Conservation (phyloP, 2,329 filamentous ascomycete genomes). For the Phyllosticta citribraziliensis region DNA sequence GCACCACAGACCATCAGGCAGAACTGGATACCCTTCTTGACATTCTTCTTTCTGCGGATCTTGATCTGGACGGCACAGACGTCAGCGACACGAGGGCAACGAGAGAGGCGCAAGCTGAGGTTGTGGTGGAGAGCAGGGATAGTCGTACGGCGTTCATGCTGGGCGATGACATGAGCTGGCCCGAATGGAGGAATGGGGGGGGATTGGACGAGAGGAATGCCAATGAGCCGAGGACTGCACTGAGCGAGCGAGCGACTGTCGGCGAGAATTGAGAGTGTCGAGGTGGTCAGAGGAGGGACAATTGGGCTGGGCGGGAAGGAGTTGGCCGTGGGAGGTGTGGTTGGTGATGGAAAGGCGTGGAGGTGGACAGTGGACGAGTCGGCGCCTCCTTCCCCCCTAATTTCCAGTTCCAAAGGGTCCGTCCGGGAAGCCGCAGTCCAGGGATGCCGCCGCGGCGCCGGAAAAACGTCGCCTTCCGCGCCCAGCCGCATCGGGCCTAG, state of each 20-base stretch:
- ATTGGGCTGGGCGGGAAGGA: constrained; percentile 9
- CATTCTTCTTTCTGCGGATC: constrained; percentile 99
- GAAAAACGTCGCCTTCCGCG: background rate
- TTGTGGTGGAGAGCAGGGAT: constrained; percentile 5
- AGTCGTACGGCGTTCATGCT: constrained; percentile 14
- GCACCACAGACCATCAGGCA: constrained; percentile 99
- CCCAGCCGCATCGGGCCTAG: constrained; percentile 13
- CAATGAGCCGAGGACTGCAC: constrained; percentile 11
- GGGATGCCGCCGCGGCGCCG: constrained; percentile 7
- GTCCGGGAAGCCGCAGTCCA: constrained; percentile 3
- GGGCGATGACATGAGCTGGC: constrained; percentile 12
- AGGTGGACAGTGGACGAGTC: constrained; percentile 1
- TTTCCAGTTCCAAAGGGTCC: constrained; percentile 12
- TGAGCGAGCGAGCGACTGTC: constrained; percentile 9
- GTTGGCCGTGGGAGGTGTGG: constrained; percentile 4
- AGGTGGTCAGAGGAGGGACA: constrained; percentile 2
- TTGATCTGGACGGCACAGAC: constrained; percentile 55
- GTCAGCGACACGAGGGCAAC: constrained; percentile 13
- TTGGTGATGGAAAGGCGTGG: background rate
- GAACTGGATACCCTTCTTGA: constrained; percentile 99
- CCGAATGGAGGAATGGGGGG: background rate
- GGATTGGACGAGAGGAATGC: constrained; percentile 1
- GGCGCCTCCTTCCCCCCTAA: constrained; percentile 11
- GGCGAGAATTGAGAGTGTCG: constrained; percentile 6
- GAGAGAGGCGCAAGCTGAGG: constrained; percentile 14